These are phyloP conservation scores for Mucor racemosus DNA, from an alignment of 371 early-diverging fungal species.

Conservation along the genomic window DNA sequence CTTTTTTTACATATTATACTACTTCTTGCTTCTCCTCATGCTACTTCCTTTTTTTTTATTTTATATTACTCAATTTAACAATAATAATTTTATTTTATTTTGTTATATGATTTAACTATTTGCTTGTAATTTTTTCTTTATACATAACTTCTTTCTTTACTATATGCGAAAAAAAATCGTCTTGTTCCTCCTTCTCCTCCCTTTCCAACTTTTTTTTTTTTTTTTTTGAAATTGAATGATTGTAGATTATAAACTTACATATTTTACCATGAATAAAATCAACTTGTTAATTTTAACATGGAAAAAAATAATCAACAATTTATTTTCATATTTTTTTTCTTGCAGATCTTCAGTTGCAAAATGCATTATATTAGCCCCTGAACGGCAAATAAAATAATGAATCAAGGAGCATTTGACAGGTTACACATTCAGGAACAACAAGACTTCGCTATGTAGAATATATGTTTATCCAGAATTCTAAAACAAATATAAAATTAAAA, in stretches of 20 bases:
- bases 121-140: background rate
- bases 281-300: no score
- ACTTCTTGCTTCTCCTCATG: background rate
- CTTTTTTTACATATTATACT: background rate
- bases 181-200: background rate
- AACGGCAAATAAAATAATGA: no score
- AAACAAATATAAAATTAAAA: no score
- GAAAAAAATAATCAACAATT: no score
- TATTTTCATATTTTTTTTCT: no score
- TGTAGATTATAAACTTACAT: background rate
- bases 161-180: background rate
- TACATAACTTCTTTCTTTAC: background rate
- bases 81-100: background rate
- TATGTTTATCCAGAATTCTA: no score
- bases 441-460: no score
- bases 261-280: background rate
- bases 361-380: no score
- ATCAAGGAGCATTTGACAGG: no score
- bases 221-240: background rate
- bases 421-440: no score
- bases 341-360: no score
- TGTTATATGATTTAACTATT: background rate
- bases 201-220: background rate
- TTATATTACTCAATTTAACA: background rate
- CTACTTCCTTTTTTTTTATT: background rate